phyloP scores from a whole-genome alignment of 23 red algal species.

The Agarophyton chilense region DNA sequence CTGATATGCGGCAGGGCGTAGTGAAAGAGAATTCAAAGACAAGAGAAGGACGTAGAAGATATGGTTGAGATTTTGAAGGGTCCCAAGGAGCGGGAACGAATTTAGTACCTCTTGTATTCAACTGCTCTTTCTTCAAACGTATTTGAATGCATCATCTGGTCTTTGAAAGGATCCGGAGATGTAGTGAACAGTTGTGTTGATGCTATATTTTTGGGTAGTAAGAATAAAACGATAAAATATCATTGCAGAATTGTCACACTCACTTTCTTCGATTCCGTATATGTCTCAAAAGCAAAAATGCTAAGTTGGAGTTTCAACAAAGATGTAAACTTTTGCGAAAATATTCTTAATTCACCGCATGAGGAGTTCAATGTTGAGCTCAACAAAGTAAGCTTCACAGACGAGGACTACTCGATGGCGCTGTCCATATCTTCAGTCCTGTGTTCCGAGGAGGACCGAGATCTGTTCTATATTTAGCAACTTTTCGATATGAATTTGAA shows the following conservation, averaged over 20 bases:
- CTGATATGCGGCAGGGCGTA: too few species aligned
- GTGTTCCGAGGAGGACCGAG: not conserved
- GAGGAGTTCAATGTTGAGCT: not conserved
- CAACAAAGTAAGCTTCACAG: not conserved
- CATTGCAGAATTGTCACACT: not conserved
- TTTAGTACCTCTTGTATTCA: not conserved
- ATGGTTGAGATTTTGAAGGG: too few species aligned
- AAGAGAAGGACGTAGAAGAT: too few species aligned
- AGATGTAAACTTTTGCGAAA: not conserved
- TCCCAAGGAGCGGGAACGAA: too few species aligned
- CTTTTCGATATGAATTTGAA: constrained; percentile 21
- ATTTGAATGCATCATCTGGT: not conserved
- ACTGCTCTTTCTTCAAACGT: not conserved
- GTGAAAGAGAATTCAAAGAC: too few species aligned
- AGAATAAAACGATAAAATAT: not conserved
- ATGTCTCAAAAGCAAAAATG: not conserved
- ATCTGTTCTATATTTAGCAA: constrained; percentile 14
- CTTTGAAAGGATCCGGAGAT: not conserved
- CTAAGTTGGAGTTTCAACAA: not conserved
- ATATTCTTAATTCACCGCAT: not conserved
- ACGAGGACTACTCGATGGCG: not conserved
- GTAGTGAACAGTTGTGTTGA: not conserved
- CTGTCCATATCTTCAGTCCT: not conserved
- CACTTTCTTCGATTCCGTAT: not conserved
- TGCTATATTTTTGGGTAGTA: not conserved